phyloP scores from a whole-genome alignment of 257 asterid species.

The Phtheirospermum japonicum region DNA sequence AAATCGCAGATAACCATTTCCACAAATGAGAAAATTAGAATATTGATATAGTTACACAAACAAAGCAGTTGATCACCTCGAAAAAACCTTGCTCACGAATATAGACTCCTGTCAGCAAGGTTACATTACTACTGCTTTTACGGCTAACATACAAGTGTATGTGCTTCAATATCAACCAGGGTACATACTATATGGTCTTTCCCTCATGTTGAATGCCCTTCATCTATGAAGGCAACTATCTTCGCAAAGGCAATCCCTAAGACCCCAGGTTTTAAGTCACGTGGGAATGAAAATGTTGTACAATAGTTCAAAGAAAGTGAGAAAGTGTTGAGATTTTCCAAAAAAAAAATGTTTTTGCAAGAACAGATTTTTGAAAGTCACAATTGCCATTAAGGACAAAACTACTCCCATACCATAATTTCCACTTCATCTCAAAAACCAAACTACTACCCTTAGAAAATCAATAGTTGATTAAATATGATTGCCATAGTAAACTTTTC shows the following conservation, averaged over 20 bases:
- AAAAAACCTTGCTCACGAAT: background rate
- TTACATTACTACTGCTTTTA: background rate
- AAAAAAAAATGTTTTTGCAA: background rate
- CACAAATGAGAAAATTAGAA: background rate
- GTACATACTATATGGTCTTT: background rate
- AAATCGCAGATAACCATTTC: background rate
- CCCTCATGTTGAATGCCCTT: background rate
- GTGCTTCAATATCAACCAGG: background rate
- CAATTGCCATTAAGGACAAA: background rate
- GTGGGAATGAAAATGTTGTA: background rate
- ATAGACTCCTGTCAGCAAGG: slow-evolving; percentile 2
- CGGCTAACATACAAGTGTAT: background rate
- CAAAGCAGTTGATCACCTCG: slow-evolving; percentile 16
- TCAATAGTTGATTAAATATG: background rate
- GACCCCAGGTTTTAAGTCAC: background rate
- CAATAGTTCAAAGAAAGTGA: background rate
- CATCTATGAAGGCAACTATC: background rate
- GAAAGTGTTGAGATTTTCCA: background rate
- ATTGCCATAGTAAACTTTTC: too few relatives aligned
- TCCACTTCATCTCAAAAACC: background rate
- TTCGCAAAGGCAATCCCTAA: background rate
- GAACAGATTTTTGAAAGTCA: background rate
- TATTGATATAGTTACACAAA: background rate
- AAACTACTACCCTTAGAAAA: background rate
- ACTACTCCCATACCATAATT: background rate